Percentiles rank a stretch among this genome's conserved stretches.
phyloP scores from a whole-genome alignment of 352 stramenopile genomes.

The Elongisporangium senticosum region DNA sequence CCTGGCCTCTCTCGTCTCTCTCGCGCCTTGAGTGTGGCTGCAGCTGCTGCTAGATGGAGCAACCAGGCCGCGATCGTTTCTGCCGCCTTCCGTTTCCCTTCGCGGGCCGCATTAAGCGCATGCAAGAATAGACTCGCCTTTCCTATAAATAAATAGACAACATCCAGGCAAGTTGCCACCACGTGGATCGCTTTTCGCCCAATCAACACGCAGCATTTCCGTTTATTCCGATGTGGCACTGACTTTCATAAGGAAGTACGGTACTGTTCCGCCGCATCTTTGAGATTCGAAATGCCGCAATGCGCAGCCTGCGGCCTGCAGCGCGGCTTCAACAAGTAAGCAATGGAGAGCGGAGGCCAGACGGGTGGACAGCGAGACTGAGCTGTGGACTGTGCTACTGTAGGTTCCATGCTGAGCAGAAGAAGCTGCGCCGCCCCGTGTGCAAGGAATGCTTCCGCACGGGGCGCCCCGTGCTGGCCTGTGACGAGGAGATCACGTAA shows the following conservation, averaged over 20 bases:
- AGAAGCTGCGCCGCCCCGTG: constrained; percentile 38
- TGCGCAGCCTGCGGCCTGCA: constrained; percentile 62
- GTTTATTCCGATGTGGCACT: not conserved
- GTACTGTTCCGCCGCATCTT: not conserved
- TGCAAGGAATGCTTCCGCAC: constrained; percentile 74
- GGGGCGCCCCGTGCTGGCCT: constrained; percentile 12
- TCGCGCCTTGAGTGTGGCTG: not conserved
- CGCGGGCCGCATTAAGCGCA: too few species aligned
- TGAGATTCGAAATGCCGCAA: constrained; percentile 42
- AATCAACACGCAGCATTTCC: not conserved
- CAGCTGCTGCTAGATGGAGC: not conserved
- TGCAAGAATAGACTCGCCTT: not conserved
- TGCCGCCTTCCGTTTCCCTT: not conserved
- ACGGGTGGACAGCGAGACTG: not conserved
- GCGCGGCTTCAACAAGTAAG: constrained; percentile 80
- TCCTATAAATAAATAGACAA: not conserved
- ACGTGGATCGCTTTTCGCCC: not conserved
- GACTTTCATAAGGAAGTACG: not conserved
- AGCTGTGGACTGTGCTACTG: not conserved
- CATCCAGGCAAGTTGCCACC: not conserved
- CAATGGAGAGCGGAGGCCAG: not conserved
- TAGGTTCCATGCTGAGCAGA: constrained; percentile 60
- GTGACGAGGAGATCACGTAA: not conserved
- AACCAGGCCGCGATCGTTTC: not conserved
- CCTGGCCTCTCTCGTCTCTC: not conserved